These are phyloP conservation scores for Protostelium mycophagum DNA, from an alignment of 78 protist species.

Conservation along the genomic window DNA sequence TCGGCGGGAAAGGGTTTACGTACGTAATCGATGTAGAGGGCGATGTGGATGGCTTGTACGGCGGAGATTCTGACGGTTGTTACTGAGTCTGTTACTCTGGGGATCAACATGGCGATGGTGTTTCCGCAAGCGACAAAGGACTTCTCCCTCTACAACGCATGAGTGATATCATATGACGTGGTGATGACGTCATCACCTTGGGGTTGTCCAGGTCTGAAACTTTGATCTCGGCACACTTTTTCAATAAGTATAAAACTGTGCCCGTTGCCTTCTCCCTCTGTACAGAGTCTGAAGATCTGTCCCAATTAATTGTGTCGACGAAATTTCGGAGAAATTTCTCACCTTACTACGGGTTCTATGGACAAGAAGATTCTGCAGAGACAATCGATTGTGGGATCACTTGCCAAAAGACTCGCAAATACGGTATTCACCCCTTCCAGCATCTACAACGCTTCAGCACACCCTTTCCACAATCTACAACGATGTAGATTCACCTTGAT, in stretches of 20 bases:
- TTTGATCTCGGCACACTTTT: background rate
- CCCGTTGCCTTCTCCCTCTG: background rate
- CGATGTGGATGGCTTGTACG: constrained; percentile 34
- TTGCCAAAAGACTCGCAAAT: background rate
- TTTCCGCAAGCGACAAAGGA: constrained; percentile 36
- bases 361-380: background rate
- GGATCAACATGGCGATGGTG: constrained; percentile 23
- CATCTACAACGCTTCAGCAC: no score
- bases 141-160: constrained; percentile 22
- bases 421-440: background rate
- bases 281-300: background rate
- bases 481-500: background rate
- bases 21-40: constrained; percentile 12
- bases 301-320: no score
- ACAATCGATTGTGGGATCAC: background rate
- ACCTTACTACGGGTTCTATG: background rate
- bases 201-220: background rate
- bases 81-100: constrained; percentile 60
- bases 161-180: background rate
- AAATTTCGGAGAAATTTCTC: no score
- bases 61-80: constrained; percentile 27
- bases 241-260: background rate
- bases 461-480: no score
- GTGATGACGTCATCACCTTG: background rate
- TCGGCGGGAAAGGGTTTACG: background rate